These are phyloP conservation scores for Choiromyces venosus DNA, from an alignment of 495 filamentous ascomycete species.

Conservation along the genomic window DNA sequence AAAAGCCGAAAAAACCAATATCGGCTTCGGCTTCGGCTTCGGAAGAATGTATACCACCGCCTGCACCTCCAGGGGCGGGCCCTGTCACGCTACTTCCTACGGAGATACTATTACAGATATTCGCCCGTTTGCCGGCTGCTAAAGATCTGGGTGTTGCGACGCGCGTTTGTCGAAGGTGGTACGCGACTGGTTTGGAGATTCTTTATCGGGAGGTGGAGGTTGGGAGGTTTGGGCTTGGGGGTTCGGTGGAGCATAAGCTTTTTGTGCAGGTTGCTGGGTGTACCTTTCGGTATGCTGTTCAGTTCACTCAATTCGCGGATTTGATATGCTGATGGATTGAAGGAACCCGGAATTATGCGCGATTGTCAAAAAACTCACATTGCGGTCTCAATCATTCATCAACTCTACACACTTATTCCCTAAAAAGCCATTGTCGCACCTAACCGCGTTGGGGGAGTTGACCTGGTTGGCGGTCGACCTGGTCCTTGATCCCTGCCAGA, in stretches of 20 bases:
- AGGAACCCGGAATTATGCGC: not conserved
- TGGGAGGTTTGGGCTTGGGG: not conserved
- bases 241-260: not conserved
- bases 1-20: not conserved
- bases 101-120: conserved; percentile 8
- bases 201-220: conserved; percentile 3
- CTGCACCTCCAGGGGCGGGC: not conserved
- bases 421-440: not conserved
- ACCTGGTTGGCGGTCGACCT: not conserved
- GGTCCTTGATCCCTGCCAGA: not conserved
- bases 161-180: conserved; percentile 10
- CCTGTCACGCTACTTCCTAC: conserved; percentile 11
- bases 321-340: too few relatives aligned
- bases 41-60: too few relatives aligned
- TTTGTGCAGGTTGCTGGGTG: not conserved
- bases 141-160: not conserved
- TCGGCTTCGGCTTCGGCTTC: too few relatives aligned
- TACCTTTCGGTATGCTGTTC: not conserved
- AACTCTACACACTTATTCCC: not conserved
- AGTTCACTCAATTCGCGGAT: too few relatives aligned
- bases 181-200: conserved; percentile 4
- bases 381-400: not conserved
- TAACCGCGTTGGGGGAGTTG: not conserved
- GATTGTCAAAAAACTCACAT: not conserved
- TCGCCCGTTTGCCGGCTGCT: not conserved